Evolutionary conservation across 345 rosid species (phyloP), one percentile per base, ranked within the genome.

Genomic region (Alliaria petiolata): DNA sequence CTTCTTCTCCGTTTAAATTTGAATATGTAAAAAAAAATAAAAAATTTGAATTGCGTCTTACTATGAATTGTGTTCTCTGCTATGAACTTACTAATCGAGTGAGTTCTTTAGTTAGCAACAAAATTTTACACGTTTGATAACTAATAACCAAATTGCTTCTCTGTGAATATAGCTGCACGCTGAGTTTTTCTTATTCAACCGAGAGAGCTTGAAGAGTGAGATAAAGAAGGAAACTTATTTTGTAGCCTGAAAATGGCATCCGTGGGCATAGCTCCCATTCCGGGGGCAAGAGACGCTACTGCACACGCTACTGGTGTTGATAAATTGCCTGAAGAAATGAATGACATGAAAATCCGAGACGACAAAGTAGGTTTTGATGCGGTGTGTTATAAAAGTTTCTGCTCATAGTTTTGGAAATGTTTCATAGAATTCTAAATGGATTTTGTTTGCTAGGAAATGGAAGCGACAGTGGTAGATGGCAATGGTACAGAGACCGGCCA

Each of bases 401-500:
- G 20, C 31, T 49, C 8, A 11, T 22, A 12, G 10, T n/a, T 38
- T 42, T 66, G 10, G 67, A 39, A 39, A 7, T 49, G 45, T 60
- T 28, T 61, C 0, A 34, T n/a, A n/a, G n/a, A n/a, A 34, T 25
- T 12, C 35, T 58, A 8, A 66, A 0, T 65, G 56, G 20, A 2
- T 10, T 49, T 19, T 71, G 67, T 47, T 76, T 78, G 77, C 19
- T 77, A 95, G 99, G 99, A 95, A 84, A 83, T 88, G 88, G 99
- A 95, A 83, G 96, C 96, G 7, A 83, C 87, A 0, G 83, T 95
- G 14, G 90, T 95, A 46, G 89, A 95, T 65, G 95, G 95, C 12
- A 89, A 88, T 72, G 87, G 96, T 16, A 87, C 99, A 3, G 99
- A 95, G 85, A 83, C 95, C 4, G 97, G 99, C 9, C 97, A 91